Percentiles rank a stretch among this genome's conserved stretches.
These are phyloP conservation scores for Lepraria neglecta DNA, from an alignment of 495 filamentous ascomycete species.

Conservation along the genomic window DNA sequence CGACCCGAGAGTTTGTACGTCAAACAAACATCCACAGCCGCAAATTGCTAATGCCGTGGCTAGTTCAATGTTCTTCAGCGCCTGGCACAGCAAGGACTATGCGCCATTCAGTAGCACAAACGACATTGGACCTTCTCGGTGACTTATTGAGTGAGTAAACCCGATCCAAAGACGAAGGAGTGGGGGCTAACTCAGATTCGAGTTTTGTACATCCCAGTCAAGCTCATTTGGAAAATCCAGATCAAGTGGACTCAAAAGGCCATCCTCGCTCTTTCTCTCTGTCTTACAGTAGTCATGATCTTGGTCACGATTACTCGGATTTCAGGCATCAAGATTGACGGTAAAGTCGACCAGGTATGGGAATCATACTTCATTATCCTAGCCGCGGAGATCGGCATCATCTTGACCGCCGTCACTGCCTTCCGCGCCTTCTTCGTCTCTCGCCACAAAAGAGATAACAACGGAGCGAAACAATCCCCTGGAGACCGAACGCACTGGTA, in stretches of 20 bases:
- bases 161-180: background rate
- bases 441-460: background rate
- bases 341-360: constrained; percentile 20
- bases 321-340: background rate
- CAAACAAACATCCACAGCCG: background rate
- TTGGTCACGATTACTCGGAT: background rate
- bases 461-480: background rate
- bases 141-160: background rate
- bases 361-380: constrained; percentile 24
- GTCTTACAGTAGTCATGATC: background rate
- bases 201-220: background rate
- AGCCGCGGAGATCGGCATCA: constrained; percentile 20
- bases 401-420: constrained; percentile 19
- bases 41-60: background rate
- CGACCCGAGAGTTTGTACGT: background rate
- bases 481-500: background rate
- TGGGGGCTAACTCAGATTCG: background rate
- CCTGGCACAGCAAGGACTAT: background rate
- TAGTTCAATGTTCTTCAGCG: background rate
- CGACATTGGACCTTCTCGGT: background rate
- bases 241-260: background rate
- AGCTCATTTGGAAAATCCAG: background rate
- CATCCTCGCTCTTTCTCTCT: background rate
- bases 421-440: constrained; percentile 21
- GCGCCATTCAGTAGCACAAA: background rate